phyloP scores from a whole-genome alignment of 805 yeast species.

The Lipomyces kockii region DNA sequence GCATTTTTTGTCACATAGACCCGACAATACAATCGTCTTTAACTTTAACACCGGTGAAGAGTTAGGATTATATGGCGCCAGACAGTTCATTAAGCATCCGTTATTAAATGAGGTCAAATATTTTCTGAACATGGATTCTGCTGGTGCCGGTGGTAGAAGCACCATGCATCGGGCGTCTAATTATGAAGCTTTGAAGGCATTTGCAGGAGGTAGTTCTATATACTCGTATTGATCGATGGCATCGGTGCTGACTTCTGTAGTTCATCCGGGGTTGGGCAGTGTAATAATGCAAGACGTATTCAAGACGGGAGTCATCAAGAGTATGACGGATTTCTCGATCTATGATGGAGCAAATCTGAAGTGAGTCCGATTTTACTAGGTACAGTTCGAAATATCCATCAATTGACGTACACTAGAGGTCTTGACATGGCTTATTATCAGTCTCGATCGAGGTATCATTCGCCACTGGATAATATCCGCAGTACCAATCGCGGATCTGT shows the following conservation, averaged over 20 bases:
- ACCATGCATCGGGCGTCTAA: conserved; percentile 70
- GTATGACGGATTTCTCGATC: conserved; percentile 83
- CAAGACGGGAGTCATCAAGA: conserved; percentile 65
- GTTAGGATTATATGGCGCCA: conserved; percentile 83
- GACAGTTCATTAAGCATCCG: conserved; percentile 69
- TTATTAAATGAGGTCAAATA: conserved; percentile 65
- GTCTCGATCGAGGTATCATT: conserved; percentile 84
- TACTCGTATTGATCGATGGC: neutral
- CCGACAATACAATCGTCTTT: conserved; percentile 72
- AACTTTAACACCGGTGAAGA: conserved; percentile 92
- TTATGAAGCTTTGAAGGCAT: conserved; percentile 31
- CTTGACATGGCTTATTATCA: conserved; percentile 86
- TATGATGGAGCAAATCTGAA: conserved; percentile 64
- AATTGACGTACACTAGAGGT: conserved; percentile 57
- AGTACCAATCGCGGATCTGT: conserved; percentile 23
- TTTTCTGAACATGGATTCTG: conserved; percentile 86
- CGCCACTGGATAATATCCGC: conserved; percentile 67
- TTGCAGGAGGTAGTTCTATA: conserved; percentile 5
- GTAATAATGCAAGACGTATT: conserved; percentile 63
- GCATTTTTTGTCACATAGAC: conserved; percentile 43
- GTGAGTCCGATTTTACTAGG: conserved; percentile 7
- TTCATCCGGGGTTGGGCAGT: conserved; percentile 14
- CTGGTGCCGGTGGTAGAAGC: conserved; percentile 89
- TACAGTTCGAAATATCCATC: neutral
- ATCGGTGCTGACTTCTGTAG: neutral